Evolutionary conservation across 495 filamentous ascomycete genomes (phyloP), one percentile per base, ranked within the genome.

Genomic region (Penicillium verhagenii): DNA sequence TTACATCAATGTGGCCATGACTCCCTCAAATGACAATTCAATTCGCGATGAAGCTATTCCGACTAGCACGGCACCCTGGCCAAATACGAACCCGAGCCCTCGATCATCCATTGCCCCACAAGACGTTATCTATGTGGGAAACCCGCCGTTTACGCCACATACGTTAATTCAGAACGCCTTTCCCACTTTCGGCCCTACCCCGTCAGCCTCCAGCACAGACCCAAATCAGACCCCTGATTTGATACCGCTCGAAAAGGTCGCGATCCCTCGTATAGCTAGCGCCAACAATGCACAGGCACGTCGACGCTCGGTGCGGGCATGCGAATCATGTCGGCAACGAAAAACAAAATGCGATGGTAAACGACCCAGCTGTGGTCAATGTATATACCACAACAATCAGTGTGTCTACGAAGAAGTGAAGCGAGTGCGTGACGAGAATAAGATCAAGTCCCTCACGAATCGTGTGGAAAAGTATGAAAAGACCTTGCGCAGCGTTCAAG

Each of bases 261-360:
- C 42, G 21, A 45, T 75, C 18, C 72, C 72, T 2, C 67, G 72
- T 4, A 28, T 63, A 10, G 42, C 63, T 0, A 23, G 39, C 0
- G 13, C 53, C 4, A 57, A 24, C 4, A 33, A 42, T 0, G 25
- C 51, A 0, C 58, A 60, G 6, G 53, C 40, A 18, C 68, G 67
- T 21, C 68, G 64, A 11, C 73, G 78, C n/a, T 74, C 77, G 6
- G 66, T 69, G 1, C 73, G 77, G 26, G 87, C 87, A 16, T 91
- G 87, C 61, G 88, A 88, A 78, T 82, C 86, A 20, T 91, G 87
- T 70, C 75, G 87, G 26, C 81, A 85, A 58, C 77, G 87, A 38
- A 86, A 86, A 59, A 79, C 81, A 53, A 86, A 85, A 63, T 85
- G 82, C 56, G 80, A 78, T 50, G 82, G 80, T 21, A 71, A 60